phyloP scores from a whole-genome alignment of 1,284 basidiomycete species.

The Melampsora americana region DNA sequence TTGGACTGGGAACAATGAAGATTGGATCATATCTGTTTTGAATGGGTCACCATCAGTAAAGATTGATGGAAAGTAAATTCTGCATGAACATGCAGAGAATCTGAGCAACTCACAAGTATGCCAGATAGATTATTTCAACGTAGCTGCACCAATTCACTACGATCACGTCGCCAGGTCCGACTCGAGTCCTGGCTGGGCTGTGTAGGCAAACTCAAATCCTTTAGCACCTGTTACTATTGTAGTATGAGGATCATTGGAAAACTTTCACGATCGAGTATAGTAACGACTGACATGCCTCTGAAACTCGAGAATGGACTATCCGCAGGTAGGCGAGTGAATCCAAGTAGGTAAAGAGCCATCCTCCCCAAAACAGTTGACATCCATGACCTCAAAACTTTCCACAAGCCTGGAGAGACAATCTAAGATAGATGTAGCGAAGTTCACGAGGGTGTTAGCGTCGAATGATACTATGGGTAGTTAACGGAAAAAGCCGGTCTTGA shows the following conservation, averaged over 20 bases:
- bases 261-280: too few species aligned
- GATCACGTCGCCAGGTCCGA: slow-evolving; percentile 29
- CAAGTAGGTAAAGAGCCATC: slow-evolving; percentile 31
- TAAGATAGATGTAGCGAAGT: background rate
- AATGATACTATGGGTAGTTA: background rate
- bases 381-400: slow-evolving; percentile 14
- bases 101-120: slow-evolving; percentile 28
- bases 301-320: slow-evolving; percentile 29
- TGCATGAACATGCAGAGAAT: background rate
- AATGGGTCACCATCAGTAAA: background rate
- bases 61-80: background rate
- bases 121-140: slow-evolving; percentile 38
- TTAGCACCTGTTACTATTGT: background rate
- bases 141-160: slow-evolving; percentile 42
- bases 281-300: background rate
- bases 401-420: slow-evolving; percentile 16
- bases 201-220: slow-evolving; percentile 1
- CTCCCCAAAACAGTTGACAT: slow-evolving; percentile 12
- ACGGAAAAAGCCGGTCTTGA: background rate
- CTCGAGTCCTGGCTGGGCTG: slow-evolving; percentile 4
- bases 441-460: background rate
- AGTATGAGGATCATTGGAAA: background rate
- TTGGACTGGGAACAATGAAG: slow-evolving; percentile 30
- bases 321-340: slow-evolving; percentile 22
- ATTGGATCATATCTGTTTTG: slow-evolving; percentile 38